Evolutionary conservation across 2,329 filamentous ascomycete genomes (phyloP), one percentile per base, ranked within the genome.

Genomic region (Tolypocladium album): DNA sequence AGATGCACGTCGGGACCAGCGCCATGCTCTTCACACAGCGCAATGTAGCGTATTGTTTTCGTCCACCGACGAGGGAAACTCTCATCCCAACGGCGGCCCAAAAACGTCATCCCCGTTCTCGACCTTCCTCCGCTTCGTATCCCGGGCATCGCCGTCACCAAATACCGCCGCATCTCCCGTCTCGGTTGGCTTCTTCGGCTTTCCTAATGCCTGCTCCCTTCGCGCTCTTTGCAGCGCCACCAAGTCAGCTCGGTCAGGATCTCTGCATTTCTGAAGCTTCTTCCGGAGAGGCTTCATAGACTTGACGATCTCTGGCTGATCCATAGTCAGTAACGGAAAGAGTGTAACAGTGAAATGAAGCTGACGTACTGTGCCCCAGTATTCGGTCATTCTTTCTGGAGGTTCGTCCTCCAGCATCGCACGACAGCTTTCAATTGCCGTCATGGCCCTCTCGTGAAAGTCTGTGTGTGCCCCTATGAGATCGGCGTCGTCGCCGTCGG

Each of bases 181-280:
- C 12, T 64, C 61, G 8, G 59, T 70, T n/a, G 71, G 68, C 64
- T 75, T 80, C 69, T 76, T 81, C 65, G 75, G 77, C 43, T 75
- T 75, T 58, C 74, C 75, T 53, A 75, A 73, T 1, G 74, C 74
- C 61, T 80, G 76, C 66, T 86, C 82, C 56, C 84, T 84, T 66
- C 87, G 81, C 24, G 84, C 83, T 63, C 82, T 81, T 67, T 89
- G 86, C 57, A 89, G 74, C 56, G 85, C 85, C 22, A 91, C 85
- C 4, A 92, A 73, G 70, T 92, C 88, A 52, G 82, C 84, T 60
- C 89, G 84, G 65, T 90, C 87, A 0, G 89, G 88, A 67, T 93
- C 89, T 60, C 86, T 79, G 66, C 89, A 92, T 66, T 81, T 83
- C 62, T 83, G 84, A n/a, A 92, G 77, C 70, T 90, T 92, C 72